These are phyloP conservation scores for Sungouiella blattae DNA, from an alignment of 805 yeast species.

Conservation along the genomic window DNA sequence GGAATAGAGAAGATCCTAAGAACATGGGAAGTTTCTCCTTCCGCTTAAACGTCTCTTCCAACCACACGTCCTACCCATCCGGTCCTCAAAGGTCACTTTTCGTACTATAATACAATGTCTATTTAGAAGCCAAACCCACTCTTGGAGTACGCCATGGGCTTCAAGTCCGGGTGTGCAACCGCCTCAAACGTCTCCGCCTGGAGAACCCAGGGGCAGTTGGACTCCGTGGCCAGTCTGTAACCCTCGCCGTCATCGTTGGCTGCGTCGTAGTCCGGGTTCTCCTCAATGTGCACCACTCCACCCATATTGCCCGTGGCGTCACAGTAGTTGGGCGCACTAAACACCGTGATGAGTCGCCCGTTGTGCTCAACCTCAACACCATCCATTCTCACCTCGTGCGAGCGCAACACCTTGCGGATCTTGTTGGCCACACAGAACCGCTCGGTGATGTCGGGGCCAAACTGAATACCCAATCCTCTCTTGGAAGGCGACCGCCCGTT, in stretches of 20 bases:
- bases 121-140: conserved; percentile 40
- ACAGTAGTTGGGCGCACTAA: conserved; percentile 97
- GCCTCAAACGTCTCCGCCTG: conserved; percentile 66
- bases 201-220: conserved; percentile 45
- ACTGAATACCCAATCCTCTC: conserved; percentile 93
- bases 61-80: too few species aligned
- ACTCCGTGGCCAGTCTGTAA: conserved; percentile 31
- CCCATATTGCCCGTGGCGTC: conserved; percentile 90
- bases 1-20: too few species aligned
- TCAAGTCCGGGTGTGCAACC: conserved; percentile 84
- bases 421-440: conserved; percentile 69
- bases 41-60: too few species aligned
- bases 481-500: conserved; percentile 83
- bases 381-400: conserved; percentile 92
- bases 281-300: conserved; percentile 74
- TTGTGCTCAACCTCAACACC: conserved; percentile 89
- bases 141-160: conserved; percentile 86
- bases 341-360: conserved; percentile 86
- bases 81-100: too few species aligned
- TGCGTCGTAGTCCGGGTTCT: conserved; percentile 42
- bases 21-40: too few species aligned
- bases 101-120: too few species aligned
- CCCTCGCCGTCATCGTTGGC: conserved; percentile 44
- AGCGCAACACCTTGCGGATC: conserved; percentile 77
- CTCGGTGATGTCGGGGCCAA: conserved; percentile 93